Evolutionary conservation across 176 grass and related monocot species (phyloP).

Genomic region (Puya raimondii): DNA sequence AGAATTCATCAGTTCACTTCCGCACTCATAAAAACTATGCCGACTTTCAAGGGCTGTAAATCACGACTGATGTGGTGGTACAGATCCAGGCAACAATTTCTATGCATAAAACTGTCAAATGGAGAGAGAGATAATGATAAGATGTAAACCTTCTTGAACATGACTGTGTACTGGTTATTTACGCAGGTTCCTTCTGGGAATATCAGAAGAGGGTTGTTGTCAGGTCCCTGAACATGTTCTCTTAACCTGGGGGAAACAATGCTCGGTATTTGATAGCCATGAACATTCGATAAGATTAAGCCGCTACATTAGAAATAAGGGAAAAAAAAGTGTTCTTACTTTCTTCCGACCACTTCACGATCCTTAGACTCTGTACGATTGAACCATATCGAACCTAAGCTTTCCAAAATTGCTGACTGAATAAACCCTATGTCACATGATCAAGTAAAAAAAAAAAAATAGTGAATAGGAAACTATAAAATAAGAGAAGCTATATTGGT

Average conservation of each 20-base stretch:
- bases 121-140: background rate
- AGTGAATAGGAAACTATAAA: too few relatives aligned
- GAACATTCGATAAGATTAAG: background rate
- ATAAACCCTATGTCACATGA: constrained; percentile 64
- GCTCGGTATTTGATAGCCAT: constrained; percentile 3
- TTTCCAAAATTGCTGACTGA: constrained; percentile 79
- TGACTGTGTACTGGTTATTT: constrained; percentile 96
- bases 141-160: constrained; percentile 88
- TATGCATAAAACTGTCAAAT: too few relatives aligned
- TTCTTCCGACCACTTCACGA: constrained; percentile 79
- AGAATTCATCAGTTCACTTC: too few relatives aligned
- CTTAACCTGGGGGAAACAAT: constrained; percentile 44
- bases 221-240: constrained; percentile 71
- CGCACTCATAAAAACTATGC: too few relatives aligned
- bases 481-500: too few relatives aligned
- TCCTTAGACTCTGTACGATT: constrained; percentile 89
- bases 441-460: constrained; percentile 9
- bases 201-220: constrained; percentile 87
- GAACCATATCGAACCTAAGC: constrained; percentile 97
- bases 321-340: constrained; percentile 32
- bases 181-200: constrained; percentile 98
- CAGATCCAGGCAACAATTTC: too few relatives aligned
- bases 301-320: background rate
- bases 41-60: too few relatives aligned
- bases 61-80: too few relatives aligned